Percentiles rank a stretch among this genome's conserved stretches.
phyloP scores from a whole-genome alignment of 2,329 filamentous ascomycete genomes.

The Beauveria australis region DNA sequence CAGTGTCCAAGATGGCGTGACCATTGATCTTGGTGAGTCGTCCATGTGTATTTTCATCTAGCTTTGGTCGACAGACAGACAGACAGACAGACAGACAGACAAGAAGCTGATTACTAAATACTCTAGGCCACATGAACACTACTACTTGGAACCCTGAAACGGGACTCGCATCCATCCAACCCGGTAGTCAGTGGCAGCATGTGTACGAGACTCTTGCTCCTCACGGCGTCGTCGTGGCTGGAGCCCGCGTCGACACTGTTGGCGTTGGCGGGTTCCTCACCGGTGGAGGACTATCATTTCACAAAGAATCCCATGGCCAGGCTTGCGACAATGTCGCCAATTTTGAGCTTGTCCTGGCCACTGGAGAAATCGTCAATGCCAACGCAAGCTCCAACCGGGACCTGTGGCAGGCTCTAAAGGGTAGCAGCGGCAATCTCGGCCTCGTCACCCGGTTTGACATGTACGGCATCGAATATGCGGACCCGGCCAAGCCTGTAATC shows the following conservation, averaged over 20 bases:
- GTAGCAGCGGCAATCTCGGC: no score
- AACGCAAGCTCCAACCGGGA: no score
- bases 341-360: constrained; percentile 36
- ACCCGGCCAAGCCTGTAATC: constrained; percentile 15
- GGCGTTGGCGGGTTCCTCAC: constrained; percentile 27
- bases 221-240: constrained; percentile 24
- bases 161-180: constrained; percentile 24
- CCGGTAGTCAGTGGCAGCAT: constrained; percentile 29
- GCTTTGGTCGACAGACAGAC: no score
- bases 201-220: constrained; percentile 28
- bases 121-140: constrained; percentile 19
- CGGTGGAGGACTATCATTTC: constrained; percentile 30
- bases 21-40: not conserved
- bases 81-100: no score
- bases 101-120: not conserved
- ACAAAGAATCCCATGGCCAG: constrained; percentile 26
- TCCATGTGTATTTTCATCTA: not conserved
- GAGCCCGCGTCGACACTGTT: constrained; percentile 28
- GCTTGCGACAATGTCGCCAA: constrained; percentile 34
- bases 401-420: no score
- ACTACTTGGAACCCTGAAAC: constrained; percentile 22
- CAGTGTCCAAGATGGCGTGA: constrained; percentile 14
- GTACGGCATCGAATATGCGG: no score
- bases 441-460: no score
- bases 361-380: constrained; percentile 6